Evolutionary conservation across 176 grass and related monocot genomes (phyloP).

Genomic region (Puccinellia tenuiflora): DNA sequence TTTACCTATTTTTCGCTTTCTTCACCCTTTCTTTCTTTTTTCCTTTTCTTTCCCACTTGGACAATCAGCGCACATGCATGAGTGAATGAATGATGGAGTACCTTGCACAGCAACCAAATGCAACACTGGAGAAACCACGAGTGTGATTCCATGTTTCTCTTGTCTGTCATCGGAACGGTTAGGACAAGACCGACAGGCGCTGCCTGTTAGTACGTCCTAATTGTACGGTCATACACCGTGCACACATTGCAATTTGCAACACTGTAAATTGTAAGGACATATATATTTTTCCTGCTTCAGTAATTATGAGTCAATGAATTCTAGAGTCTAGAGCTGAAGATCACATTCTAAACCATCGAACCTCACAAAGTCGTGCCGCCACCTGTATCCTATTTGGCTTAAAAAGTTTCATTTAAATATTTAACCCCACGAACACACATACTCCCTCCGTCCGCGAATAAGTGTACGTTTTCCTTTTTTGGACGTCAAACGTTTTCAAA

Average conservation of each 20-base stretch:
- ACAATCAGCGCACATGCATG: constrained; percentile 19
- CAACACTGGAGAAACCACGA: constrained; percentile 12
- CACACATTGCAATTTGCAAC: background rate
- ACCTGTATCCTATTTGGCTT: too few species aligned
- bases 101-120: constrained; percentile 34
- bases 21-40: background rate
- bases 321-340: too few species aligned
- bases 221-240: background rate
- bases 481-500: too few species aligned
- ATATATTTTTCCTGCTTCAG: background rate
- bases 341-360: background rate
- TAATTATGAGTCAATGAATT: background rate
- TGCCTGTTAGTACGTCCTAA: background rate
- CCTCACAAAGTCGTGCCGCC: background rate
- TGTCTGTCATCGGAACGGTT: background rate
- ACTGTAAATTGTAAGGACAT: background rate
- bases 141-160: constrained; percentile 12
- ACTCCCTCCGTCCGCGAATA: too few species aligned
- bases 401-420: background rate
- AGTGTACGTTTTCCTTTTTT: too few species aligned
- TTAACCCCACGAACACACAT: too few species aligned
- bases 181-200: background rate
- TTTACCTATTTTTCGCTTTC: constrained; percentile 4
- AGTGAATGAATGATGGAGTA: constrained; percentile 6
- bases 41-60: background rate